A percentile compares a stretch with the other conserved stretches of the same genome.
Evolutionary conservation across 2,329 filamentous ascomycete species (phyloP).

Genomic region (Aureobasidium namibiae): DNA sequence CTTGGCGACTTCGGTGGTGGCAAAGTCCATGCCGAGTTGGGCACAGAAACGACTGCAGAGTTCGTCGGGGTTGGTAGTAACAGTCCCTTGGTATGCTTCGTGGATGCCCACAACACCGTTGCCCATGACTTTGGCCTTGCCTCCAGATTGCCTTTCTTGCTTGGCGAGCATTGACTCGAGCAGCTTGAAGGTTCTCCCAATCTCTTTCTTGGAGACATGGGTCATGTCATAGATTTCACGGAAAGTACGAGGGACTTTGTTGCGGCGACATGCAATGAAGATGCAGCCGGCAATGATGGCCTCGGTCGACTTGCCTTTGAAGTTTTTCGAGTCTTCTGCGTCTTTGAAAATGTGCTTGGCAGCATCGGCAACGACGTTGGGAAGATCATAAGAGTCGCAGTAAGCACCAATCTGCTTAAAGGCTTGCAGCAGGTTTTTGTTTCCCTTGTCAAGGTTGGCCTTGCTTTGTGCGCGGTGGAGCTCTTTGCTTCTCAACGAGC

Average conservation of each 20-base stretch:
- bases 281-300: slow-evolving; percentile 93
- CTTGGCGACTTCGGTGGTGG: slow-evolving; percentile 71
- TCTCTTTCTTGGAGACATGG: slow-evolving; percentile 93
- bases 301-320: slow-evolving; percentile 93
- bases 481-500: slow-evolving; percentile 61
- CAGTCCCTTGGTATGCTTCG: slow-evolving; percentile 16
- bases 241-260: slow-evolving; percentile 80
- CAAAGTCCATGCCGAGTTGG: slow-evolving; percentile 65
- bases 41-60: slow-evolving; percentile 87
- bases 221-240: slow-evolving; percentile 90
- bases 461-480: slow-evolving; percentile 79
- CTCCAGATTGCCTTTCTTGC: slow-evolving; percentile 52
- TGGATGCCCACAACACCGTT: slow-evolving; percentile 31
- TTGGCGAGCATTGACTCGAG: slow-evolving; percentile 81
- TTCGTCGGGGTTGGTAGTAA: slow-evolving; percentile 26
- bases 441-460: slow-evolving; percentile 70
- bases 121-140: slow-evolving; percentile 20
- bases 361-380: slow-evolving; percentile 72
- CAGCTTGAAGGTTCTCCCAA: slow-evolving; percentile 88
- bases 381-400: slow-evolving; percentile 77
- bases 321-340: slow-evolving; percentile 82
- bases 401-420: slow-evolving; percentile 82
- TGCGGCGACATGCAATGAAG: slow-evolving; percentile 93
- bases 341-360: slow-evolving; percentile 95
- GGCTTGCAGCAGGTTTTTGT: slow-evolving; percentile 71